Evolutionary conservation across 192 early-diverging fungal genomes (phyloP).

Genomic region (Phycomyces blakesleeanus): DNA sequence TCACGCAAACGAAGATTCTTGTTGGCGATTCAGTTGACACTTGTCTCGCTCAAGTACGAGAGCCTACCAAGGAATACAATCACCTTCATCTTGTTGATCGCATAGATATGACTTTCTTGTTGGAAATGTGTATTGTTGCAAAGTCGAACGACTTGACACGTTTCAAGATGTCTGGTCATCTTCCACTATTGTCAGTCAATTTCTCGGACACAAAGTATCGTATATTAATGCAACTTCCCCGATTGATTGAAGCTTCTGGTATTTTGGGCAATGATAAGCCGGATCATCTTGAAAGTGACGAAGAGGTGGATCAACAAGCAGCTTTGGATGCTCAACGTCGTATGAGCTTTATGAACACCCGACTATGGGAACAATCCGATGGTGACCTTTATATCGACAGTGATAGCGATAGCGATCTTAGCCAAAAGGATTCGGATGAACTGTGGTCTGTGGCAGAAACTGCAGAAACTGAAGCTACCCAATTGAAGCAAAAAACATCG

Average conservation of each 20-base stretch:
- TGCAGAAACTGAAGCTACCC: slow-evolving; percentile 37
- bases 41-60: slow-evolving; percentile 66
- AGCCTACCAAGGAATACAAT: slow-evolving; percentile 48
- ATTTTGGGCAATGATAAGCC: slow-evolving; percentile 11
- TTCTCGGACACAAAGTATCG: slow-evolving; percentile 94
- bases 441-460: slow-evolving; percentile 48
- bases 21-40: slow-evolving; percentile 71
- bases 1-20: slow-evolving; percentile 79
- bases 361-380: slow-evolving; percentile 19
- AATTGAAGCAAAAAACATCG: neutral
- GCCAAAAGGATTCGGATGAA: slow-evolving; percentile 32
- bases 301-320: neutral
- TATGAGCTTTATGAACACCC: slow-evolving; percentile 17
- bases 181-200: slow-evolving; percentile 83
- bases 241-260: slow-evolving; percentile 58
- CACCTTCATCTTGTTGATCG: slow-evolving; percentile 81
- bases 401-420: slow-evolving; percentile 25
- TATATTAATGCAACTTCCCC: slow-evolving; percentile 65
- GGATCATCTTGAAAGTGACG: neutral
- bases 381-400: slow-evolving; percentile 27
- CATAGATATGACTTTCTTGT: slow-evolving; percentile 76
- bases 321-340: slow-evolving; percentile 11
- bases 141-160: slow-evolving; percentile 70
- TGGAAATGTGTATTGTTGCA: slow-evolving; percentile 83
- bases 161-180: slow-evolving; percentile 71